These are phyloP conservation scores for Phytophthora quininea DNA, from an alignment of 352 stramenopile genomes.

Conservation along the genomic window DNA sequence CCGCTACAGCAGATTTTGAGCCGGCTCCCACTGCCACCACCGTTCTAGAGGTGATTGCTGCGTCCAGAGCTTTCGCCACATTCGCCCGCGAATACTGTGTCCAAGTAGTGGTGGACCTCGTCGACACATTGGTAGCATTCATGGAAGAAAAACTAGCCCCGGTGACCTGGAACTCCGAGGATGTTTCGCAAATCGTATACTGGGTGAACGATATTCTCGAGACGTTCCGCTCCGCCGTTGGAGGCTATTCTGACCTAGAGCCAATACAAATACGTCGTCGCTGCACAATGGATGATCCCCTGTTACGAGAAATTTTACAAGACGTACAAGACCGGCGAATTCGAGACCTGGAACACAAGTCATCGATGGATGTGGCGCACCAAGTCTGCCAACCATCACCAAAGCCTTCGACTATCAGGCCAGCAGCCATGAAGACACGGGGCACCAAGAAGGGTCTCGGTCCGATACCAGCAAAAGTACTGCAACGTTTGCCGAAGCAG, in stretches of 20 bases:
- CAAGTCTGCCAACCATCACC: neutral
- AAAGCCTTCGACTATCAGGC: neutral
- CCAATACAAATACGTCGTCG: neutral
- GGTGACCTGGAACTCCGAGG: neutral
- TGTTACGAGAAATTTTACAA: neutral
- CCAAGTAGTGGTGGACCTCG: neutral
- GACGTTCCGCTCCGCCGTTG: neutral
- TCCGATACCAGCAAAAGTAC: neutral
- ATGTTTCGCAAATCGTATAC: slow-evolving; percentile 3
- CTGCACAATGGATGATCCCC: neutral
- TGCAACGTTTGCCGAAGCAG: slow-evolving; percentile 1
- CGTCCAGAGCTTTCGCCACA: neutral
- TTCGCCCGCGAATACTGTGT: slow-evolving; percentile 2
- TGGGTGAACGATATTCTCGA: slow-evolving; percentile 3
- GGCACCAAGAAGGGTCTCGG: neutral
- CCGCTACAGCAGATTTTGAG: slow-evolving; percentile 2
- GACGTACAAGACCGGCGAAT: neutral
- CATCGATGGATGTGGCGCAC: neutral
- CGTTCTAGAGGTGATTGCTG: neutral
- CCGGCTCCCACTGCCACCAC: neutral
- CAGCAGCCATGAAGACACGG: neutral
- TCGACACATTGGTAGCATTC: neutral
- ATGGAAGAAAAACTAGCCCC: neutral
- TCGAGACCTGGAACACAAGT: neutral
- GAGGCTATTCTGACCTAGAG: neutral